These are phyloP conservation scores for Pisolithus microcarpus DNA, from an alignment of 768 basidiomycete species.

Conservation along the genomic window DNA sequence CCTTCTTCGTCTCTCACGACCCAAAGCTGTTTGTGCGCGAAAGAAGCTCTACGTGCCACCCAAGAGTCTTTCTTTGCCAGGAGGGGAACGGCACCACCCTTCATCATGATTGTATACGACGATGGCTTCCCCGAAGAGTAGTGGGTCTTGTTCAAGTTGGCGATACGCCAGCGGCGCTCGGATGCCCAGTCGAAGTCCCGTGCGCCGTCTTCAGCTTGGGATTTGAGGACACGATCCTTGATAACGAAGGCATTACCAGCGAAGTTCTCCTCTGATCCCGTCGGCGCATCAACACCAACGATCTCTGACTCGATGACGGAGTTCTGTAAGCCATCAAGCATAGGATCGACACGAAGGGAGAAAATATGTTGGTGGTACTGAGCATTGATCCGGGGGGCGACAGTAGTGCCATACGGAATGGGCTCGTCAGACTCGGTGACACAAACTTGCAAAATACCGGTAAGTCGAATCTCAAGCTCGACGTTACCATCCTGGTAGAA, in stretches of 20 bases:
- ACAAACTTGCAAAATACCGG: conserved; percentile 79
- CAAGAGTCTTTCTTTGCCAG: conserved; percentile 61
- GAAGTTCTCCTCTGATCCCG: conserved; percentile 73
- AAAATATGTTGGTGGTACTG: conserved; percentile 85
- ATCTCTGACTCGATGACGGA: conserved; percentile 80
- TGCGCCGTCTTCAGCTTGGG: conserved; percentile 41
- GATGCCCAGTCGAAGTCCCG: conserved; percentile 57
- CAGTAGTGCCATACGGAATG: conserved; percentile 57
- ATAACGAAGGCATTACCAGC: conserved; percentile 80
- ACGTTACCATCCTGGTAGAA: conserved; percentile 90
- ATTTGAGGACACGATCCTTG: conserved; percentile 48
- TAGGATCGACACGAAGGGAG: conserved; percentile 75
- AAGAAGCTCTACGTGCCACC: conserved; percentile 65
- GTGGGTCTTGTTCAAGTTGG: conserved; percentile 64
- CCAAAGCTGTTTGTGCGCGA: conserved; percentile 70
- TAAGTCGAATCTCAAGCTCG: conserved; percentile 78
- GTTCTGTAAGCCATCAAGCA: conserved; percentile 83
- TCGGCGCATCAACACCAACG: conserved; percentile 49
- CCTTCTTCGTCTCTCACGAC: conserved; percentile 71
- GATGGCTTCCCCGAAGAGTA: conserved; percentile 60
- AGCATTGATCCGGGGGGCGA: conserved; percentile 77
- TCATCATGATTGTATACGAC: conserved; percentile 67
- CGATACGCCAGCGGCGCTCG: conserved; percentile 79
- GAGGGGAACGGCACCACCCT: conserved; percentile 63
- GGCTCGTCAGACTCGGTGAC: conserved; percentile 54